These are phyloP conservation scores for Desmodesmus armatus DNA, from an alignment of 139 green algal genomes.

Conservation along the genomic window DNA sequence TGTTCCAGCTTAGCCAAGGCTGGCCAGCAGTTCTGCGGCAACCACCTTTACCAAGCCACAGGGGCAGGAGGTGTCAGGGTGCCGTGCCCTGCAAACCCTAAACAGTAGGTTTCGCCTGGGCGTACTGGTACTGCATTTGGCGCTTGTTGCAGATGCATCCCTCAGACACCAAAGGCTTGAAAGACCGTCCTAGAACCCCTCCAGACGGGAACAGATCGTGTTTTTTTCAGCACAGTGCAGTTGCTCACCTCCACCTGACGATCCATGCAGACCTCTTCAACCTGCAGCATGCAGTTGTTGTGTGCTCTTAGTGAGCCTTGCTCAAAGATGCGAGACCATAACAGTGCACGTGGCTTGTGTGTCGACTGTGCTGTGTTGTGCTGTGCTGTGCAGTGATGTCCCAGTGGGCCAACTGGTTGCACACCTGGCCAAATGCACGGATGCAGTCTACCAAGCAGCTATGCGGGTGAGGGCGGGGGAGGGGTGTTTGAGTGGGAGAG, in stretches of 20 bases:
- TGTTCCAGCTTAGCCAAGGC: slow-evolving; percentile 13
- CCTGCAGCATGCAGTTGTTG: background rate
- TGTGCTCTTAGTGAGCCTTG: background rate
- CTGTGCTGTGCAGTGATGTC: slow-evolving; percentile 28
- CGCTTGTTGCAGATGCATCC: too few species aligned
- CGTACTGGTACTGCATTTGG: too few species aligned
- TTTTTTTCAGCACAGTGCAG: background rate
- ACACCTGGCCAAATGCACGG: slow-evolving; percentile 14
- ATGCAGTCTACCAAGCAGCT: background rate
- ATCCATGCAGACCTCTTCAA: background rate
- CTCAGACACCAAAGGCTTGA: too few species aligned
- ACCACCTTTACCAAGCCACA: background rate
- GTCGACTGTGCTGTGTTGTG: background rate
- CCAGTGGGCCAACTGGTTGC: background rate
- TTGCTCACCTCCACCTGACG: background rate
- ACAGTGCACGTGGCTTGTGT: background rate
- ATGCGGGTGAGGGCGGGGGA: background rate
- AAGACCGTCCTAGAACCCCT: background rate
- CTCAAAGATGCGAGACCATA: background rate
- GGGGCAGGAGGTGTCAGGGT: background rate
- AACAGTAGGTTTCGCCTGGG: slow-evolving; percentile 38
- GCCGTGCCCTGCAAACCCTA: slow-evolving; percentile 29
- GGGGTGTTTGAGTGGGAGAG: too few species aligned
- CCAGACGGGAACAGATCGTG: background rate
- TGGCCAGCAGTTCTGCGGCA: slow-evolving; percentile 30